Evolutionary conservation across 129 eudicot genomes (phyloP).

Genomic region (Silybum marianum): DNA sequence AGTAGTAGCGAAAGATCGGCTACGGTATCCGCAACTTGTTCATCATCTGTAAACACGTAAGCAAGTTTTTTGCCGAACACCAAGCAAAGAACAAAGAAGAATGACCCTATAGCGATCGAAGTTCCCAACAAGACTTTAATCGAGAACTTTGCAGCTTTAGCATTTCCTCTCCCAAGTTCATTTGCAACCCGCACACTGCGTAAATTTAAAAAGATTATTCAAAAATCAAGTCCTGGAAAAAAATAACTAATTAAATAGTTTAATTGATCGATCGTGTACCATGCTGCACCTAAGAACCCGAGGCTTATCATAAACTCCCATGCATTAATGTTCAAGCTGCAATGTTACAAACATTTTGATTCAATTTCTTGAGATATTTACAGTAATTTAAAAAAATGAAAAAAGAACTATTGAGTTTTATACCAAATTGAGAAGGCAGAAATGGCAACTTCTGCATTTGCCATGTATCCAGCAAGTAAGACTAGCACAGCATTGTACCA

Average conservation of each 20-base stretch:
- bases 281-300: conserved; percentile 86
- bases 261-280: conserved; percentile 40
- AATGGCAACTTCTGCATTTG: conserved; percentile 75
- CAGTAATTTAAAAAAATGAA: background rate
- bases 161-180: conserved; percentile 90
- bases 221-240: background rate
- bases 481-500: conserved; percentile 84
- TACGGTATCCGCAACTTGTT: conserved; percentile 60
- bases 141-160: conserved; percentile 74
- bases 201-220: background rate
- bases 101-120: conserved; percentile 59
- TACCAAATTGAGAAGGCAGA: conserved; percentile 91
- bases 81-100: conserved; percentile 64
- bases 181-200: conserved; percentile 84
- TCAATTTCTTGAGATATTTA: background rate
- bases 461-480: conserved; percentile 82
- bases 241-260: background rate
- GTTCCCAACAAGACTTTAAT: conserved; percentile 70
- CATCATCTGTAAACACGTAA: conserved; percentile 65
- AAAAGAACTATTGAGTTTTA: background rate
- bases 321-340: conserved; percentile 71
- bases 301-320: conserved; percentile 78
- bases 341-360: background rate
- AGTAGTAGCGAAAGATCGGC: conserved; percentile 65
- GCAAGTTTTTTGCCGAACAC: conserved; percentile 60